These are phyloP conservation scores for Strigomonas culicis DNA, from an alignment of 208 protist species.

Conservation along the genomic window DNA sequence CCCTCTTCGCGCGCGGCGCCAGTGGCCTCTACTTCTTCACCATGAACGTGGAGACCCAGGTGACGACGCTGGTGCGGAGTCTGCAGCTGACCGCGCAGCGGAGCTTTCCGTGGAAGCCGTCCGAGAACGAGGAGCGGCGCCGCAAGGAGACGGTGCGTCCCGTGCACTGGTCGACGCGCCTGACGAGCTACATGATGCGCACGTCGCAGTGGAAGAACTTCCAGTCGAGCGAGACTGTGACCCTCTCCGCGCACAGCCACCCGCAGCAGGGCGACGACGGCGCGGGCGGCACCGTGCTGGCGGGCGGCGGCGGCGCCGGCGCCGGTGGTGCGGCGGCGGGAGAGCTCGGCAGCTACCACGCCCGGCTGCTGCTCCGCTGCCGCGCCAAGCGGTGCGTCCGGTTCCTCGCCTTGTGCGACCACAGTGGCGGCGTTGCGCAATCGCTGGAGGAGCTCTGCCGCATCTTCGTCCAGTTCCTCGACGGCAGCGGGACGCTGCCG, in stretches of 20 bases:
- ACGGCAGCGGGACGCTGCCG: constrained; percentile 50
- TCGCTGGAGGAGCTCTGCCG: constrained; percentile 31
- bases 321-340: constrained; percentile 46
- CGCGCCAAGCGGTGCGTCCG: constrained; percentile 35
- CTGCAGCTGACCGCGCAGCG: constrained; percentile 30
- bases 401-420: constrained; percentile 23
- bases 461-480: constrained; percentile 39
- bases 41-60: constrained; percentile 87
- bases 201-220: constrained; percentile 89
- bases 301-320: neutral
- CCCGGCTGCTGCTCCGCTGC: constrained; percentile 30
- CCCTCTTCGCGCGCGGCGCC: constrained; percentile 64
- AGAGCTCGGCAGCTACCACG: constrained; percentile 70
- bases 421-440: constrained; percentile 13
- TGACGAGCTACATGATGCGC: constrained; percentile 83
- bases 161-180: constrained; percentile 91
- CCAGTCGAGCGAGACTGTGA: constrained; percentile 67
- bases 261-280: constrained; percentile 19
- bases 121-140: constrained; percentile 45
- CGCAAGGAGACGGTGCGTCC: constrained; percentile 73
- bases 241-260: constrained; percentile 60
- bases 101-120: constrained; percentile 50
- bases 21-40: constrained; percentile 94
- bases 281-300: constrained; percentile 28
- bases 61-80: constrained; percentile 60